Evolutionary conservation across 2,329 filamentous ascomycete genomes (phyloP).

Genomic region (Dothistroma pini): DNA sequence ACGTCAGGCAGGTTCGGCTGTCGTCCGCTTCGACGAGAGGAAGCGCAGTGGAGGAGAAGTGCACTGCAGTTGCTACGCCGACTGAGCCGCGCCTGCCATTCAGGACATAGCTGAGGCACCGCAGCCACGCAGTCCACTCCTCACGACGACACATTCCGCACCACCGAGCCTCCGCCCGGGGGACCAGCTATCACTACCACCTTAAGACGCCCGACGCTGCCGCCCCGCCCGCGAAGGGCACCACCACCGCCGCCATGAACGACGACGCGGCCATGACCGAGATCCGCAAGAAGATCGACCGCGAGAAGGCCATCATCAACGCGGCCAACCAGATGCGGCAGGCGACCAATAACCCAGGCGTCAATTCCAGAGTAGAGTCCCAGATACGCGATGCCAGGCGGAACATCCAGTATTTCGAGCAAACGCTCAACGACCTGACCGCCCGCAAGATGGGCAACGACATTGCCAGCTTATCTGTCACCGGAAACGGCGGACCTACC

Average conservation of each 20-base stretch:
- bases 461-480: constrained; percentile 64
- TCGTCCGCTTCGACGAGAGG: background rate
- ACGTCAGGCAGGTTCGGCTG: background rate
- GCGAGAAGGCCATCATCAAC: constrained; percentile 91
- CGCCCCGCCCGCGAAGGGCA: constrained; percentile 16
- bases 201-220: background rate
- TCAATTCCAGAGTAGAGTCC: constrained; percentile 84
- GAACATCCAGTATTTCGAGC: constrained; percentile 94
- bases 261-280: constrained; percentile 66
- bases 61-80: too few species aligned
- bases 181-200: background rate
- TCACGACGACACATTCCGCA: background rate
- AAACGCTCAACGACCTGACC: constrained; percentile 83
- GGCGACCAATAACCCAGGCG: constrained; percentile 88
- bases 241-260: constrained; percentile 48
- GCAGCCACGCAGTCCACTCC: background rate
- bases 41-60: background rate
- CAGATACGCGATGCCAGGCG: constrained; percentile 91
- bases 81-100: background rate
- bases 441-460: constrained; percentile 69
- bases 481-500: constrained; percentile 43
- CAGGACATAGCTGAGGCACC: background rate
- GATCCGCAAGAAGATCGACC: constrained; percentile 95
- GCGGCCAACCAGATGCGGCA: constrained; percentile 93
- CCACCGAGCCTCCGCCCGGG: background rate